Percentiles rank a stretch among this genome's conserved stretches.
Conservation (phyloP, 768 basidiomycete genomes). For the Kockovaella imperatae region DNA sequence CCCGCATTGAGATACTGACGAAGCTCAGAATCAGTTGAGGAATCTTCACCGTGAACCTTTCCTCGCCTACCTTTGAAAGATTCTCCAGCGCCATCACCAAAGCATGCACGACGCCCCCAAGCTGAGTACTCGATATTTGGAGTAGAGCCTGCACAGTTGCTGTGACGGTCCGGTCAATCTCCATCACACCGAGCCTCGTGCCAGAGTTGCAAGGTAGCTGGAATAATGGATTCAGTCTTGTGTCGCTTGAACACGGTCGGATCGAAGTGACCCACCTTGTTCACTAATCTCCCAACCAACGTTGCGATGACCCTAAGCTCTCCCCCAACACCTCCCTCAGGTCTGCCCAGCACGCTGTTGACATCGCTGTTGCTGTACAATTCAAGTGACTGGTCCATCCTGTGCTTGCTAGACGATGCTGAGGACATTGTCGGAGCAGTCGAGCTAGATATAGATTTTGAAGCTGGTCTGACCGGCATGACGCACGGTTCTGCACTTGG, state of each 20-base stretch:
- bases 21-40: too few species aligned
- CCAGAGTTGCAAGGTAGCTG: constrained; percentile 85
- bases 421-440: too few species aligned
- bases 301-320: constrained; percentile 74
- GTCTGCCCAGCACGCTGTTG: not conserved
- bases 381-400: too few species aligned
- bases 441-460: too few species aligned
- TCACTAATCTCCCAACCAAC: constrained; percentile 69
- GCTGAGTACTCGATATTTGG: constrained; percentile 66
- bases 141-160: constrained; percentile 71
- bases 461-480: too few species aligned
- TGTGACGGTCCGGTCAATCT: constrained; percentile 65
- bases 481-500: too few species aligned
- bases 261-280: constrained; percentile 63
- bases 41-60: constrained; percentile 8
- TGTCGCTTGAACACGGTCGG: too few species aligned
- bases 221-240: not conserved
- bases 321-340: constrained; percentile 3
- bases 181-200: constrained; percentile 60
- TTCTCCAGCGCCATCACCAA: constrained; percentile 70
- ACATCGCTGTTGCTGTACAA: constrained; percentile 4
- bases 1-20: constrained; percentile 8
- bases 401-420: too few species aligned
- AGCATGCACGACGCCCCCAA: constrained; percentile 72
- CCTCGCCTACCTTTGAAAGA: constrained; percentile 57